These are phyloP conservation scores for Fusarium brevicatenulatum DNA, from an alignment of 2,329 filamentous ascomycete genomes.

Conservation along the genomic window DNA sequence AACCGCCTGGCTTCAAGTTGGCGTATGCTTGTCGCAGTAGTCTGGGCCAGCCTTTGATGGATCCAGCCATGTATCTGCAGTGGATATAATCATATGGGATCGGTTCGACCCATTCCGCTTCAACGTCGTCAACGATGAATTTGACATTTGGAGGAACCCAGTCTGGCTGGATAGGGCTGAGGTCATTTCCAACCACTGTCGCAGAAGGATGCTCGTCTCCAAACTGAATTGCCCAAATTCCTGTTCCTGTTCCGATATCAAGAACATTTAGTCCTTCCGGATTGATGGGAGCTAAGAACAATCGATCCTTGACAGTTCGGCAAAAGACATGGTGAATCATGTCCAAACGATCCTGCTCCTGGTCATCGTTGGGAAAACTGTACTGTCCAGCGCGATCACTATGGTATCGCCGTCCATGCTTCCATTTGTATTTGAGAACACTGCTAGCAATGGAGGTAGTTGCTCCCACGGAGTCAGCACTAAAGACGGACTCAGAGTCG, in stretches of 20 bases:
- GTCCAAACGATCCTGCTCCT: slow-evolving; percentile 53
- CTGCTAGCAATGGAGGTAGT: slow-evolving; percentile 19
- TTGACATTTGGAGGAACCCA: slow-evolving; percentile 66
- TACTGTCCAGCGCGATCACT: slow-evolving; percentile 51
- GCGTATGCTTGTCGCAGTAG: slow-evolving; percentile 41
- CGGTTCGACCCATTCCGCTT: slow-evolving; percentile 61
- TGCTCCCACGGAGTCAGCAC: not conserved
- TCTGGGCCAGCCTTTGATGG: slow-evolving; percentile 47
- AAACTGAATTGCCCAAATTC: slow-evolving; percentile 60
- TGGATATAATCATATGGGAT: slow-evolving; percentile 50
- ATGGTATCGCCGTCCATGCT: slow-evolving; percentile 56
- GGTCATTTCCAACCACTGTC: slow-evolving; percentile 52
- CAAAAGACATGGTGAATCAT: slow-evolving; percentile 51
- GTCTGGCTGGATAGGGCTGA: slow-evolving; percentile 57
- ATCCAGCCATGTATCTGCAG: slow-evolving; percentile 49
- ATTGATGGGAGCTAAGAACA: slow-evolving; percentile 51
- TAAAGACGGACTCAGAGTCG: not conserved
- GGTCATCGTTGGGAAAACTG: slow-evolving; percentile 52
- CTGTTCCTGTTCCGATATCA: slow-evolving; percentile 59
- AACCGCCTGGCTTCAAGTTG: slow-evolving; percentile 58
- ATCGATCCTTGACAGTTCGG: slow-evolving; percentile 47
- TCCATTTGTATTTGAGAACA: slow-evolving; percentile 34
- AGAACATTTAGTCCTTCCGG: slow-evolving; percentile 53
- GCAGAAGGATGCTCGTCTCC: slow-evolving; percentile 51
- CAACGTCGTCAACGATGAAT: slow-evolving; percentile 69